Percentiles rank a stretch among this genome's conserved stretches.
These are phyloP conservation scores for Vigna hirtella DNA, from an alignment of 306 rosid species.

Conservation along the genomic window DNA sequence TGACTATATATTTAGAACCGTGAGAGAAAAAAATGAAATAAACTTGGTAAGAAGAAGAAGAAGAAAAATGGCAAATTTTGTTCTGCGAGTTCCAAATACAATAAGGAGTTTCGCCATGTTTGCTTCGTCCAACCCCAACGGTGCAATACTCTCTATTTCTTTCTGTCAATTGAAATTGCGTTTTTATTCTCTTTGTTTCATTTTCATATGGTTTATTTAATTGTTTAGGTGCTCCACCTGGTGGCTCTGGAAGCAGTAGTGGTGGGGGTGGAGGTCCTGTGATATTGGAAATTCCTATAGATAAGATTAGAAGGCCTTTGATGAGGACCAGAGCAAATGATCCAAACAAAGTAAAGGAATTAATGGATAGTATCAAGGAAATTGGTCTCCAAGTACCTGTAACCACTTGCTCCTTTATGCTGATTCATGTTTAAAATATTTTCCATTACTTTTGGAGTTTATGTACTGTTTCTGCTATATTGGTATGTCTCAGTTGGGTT, in stretches of 20 bases:
- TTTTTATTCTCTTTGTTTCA: neutral
- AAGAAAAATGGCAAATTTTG: slow-evolving; percentile 71
- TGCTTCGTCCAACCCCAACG: slow-evolving; percentile 79
- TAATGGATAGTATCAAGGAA: slow-evolving; percentile 83
- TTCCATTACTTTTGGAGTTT: slow-evolving; percentile 7
- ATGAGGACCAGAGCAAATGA: slow-evolving; percentile 92
- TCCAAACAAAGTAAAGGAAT: slow-evolving; percentile 71
- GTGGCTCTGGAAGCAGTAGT: slow-evolving; percentile 54
- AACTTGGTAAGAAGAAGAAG: neutral
- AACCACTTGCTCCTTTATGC: slow-evolving; percentile 36
- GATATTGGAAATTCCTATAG: slow-evolving; percentile 89
- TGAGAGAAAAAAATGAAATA: neutral
- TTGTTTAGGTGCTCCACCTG: slow-evolving; percentile 63
- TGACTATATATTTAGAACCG: slow-evolving; percentile 15
- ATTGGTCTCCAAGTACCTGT: slow-evolving; percentile 98
- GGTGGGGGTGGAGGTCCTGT: slow-evolving; percentile 77
- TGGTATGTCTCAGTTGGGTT: slow-evolving; percentile 1
- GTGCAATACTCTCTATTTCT: slow-evolving; percentile 40
- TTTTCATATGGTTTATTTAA: slow-evolving; percentile 5
- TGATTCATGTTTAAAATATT: neutral
- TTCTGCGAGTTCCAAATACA: slow-evolving; percentile 63
- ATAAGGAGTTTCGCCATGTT: slow-evolving; percentile 67
- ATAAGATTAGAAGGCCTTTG: slow-evolving; percentile 88
- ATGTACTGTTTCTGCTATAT: neutral
- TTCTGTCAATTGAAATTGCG: neutral